phyloP scores from a whole-genome alignment of 148 eudicot species.

The Vaccinium corymbosum region DNA sequence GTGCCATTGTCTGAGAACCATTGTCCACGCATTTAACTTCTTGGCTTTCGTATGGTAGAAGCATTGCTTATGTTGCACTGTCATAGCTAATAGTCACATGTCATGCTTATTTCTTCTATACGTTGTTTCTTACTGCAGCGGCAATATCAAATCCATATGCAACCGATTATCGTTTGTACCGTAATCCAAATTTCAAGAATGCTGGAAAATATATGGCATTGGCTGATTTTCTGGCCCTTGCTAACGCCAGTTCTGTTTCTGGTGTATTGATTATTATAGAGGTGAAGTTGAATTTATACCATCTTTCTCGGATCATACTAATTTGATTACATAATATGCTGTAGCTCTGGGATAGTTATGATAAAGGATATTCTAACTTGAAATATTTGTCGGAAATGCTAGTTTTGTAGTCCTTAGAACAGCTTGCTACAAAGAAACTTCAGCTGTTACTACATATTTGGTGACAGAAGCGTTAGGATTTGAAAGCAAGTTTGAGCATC shows the following conservation, averaged over 20 bases:
- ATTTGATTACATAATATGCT: neutral
- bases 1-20: neutral
- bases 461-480: neutral
- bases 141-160: slow-evolving; percentile 46
- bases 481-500: neutral
- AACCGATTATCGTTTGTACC: slow-evolving; percentile 25
- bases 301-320: neutral
- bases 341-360: neutral
- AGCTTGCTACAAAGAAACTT: neutral
- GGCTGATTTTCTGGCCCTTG: slow-evolving; percentile 43
- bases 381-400: neutral
- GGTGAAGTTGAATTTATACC: slow-evolving; percentile 41
- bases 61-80: neutral
- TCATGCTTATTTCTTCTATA: neutral
- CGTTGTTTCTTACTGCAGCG: slow-evolving; percentile 50
- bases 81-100: neutral
- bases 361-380: neutral
- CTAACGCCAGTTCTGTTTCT: slow-evolving; percentile 59
- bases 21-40: neutral
- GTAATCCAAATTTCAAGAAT: slow-evolving; percentile 45
- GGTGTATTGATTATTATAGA: slow-evolving; percentile 74
- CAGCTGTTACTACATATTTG: neutral
- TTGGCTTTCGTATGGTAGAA: neutral
- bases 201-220: slow-evolving; percentile 46
- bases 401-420: neutral